phyloP scores from a whole-genome alignment of 2,329 filamentous ascomycete species.

The Penicillium sp. region DNA sequence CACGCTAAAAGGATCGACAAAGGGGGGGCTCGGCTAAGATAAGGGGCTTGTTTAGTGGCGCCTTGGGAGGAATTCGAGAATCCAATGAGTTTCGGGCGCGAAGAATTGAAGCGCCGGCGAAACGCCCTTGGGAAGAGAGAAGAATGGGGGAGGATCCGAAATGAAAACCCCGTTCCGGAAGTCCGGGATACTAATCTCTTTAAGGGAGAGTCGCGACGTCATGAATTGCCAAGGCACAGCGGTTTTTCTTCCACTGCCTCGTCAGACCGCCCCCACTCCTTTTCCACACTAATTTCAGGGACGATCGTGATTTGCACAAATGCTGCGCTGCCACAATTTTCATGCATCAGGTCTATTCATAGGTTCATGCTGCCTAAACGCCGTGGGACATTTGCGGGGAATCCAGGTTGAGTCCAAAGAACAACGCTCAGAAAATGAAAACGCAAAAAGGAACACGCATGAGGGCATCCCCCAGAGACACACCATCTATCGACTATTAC shows the following conservation, averaged over 20 bases:
- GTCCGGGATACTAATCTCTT: background rate
- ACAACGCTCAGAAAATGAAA: conserved; percentile 2
- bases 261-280: no score
- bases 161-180: background rate
- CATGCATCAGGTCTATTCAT: background rate
- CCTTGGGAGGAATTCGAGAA: no score
- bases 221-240: conserved; percentile 5
- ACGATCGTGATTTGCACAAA: background rate
- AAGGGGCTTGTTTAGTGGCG: no score
- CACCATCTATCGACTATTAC: conserved; percentile 21
- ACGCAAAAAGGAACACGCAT: no score
- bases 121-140: no score
- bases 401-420: background rate
- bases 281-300: background rate
- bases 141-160: background rate
- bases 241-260: no score
- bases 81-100: no score
- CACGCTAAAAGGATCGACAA: conserved; percentile 5
- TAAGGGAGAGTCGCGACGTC: conserved; percentile 4
- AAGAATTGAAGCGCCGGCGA: no score
- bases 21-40: conserved; percentile 1
- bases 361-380: background rate
- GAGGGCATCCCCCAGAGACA: conserved; percentile 8
- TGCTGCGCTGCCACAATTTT: background rate
- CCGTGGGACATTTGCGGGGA: background rate